These are phyloP conservation scores for Malus hybrid DNA, from an alignment of 331 rosid species.

Conservation along the genomic window DNA sequence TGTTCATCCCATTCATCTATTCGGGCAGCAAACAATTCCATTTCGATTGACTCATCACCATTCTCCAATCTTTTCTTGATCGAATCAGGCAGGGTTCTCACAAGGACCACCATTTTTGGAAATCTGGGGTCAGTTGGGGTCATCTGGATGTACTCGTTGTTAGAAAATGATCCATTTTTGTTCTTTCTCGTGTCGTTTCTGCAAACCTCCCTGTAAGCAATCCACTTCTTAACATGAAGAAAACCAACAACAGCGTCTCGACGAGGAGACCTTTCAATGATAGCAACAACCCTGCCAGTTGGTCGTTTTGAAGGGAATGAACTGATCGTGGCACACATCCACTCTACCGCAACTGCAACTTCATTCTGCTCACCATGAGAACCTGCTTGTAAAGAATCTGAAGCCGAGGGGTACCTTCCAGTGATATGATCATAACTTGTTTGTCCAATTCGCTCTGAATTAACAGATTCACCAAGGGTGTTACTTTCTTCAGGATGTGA, in stretches of 20 bases:
- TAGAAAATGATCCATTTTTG: conserved; percentile 21
- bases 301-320: conserved; percentile 78
- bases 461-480: conserved; percentile 21
- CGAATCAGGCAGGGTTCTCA: conserved; percentile 47
- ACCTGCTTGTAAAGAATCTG: conserved; percentile 24
- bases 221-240: conserved; percentile 46
- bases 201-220: conserved; percentile 29
- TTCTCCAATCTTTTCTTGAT: conserved; percentile 48
- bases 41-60: conserved; percentile 50
- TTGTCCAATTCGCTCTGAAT: conserved; percentile 18
- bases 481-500: conserved; percentile 11
- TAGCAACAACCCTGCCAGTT: conserved; percentile 69
- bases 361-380: conserved; percentile 31
- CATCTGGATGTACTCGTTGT: conserved; percentile 48
- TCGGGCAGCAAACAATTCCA: conserved; percentile 61
- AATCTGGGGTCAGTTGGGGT: conserved; percentile 58
- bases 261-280: conserved; percentile 57
- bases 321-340: conserved; percentile 46
- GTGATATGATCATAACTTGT: conserved; percentile 23
- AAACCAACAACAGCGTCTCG: conserved; percentile 66
- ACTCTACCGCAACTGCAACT: conserved; percentile 36
- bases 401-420: conserved; percentile 16
- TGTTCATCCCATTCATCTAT: conserved; percentile 63
- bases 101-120: conserved; percentile 49
- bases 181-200: conserved; percentile 38